Conservation (phyloP, 2,329 filamentous ascomycete genomes). For the Graphilbum ipis-grandicollis region DNA sequence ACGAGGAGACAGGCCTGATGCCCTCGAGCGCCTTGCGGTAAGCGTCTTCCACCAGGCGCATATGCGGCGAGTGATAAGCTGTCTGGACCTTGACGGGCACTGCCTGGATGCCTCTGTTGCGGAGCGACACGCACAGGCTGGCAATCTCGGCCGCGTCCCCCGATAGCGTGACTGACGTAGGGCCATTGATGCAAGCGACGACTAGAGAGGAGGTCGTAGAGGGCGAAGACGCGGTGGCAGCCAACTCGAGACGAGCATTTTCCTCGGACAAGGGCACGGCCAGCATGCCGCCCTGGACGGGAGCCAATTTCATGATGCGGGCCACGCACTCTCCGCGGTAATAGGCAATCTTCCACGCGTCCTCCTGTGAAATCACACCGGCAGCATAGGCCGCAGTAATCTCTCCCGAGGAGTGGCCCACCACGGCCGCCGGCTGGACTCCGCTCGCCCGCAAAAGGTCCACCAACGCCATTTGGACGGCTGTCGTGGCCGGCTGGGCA, state of each 20-base stretch:
- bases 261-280: conserved; percentile 22
- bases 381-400: conserved; percentile 19
- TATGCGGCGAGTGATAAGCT: conserved; percentile 16
- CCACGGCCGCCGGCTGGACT: conserved; percentile 12
- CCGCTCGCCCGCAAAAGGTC: conserved; percentile 14
- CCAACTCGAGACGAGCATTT: conserved; percentile 16
- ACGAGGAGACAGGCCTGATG: not conserved
- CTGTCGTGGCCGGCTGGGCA: conserved; percentile 15
- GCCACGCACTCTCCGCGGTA: conserved; percentile 15
- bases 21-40: conserved; percentile 8
- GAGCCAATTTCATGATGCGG: conserved; percentile 7
- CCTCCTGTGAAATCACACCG: conserved; percentile 11
- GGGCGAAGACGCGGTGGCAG: too few species aligned
- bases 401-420: conserved; percentile 20
- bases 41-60: conserved; percentile 8
- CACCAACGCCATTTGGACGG: conserved; percentile 18
- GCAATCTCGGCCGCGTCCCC: conserved; percentile 9
- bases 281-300: conserved; percentile 25
- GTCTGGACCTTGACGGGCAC: conserved; percentile 10
- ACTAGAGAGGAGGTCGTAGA: too few species aligned
- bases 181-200: conserved; percentile 18
- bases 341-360: conserved; percentile 17
- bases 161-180: conserved; percentile 18
- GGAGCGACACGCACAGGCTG: conserved; percentile 5
- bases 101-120: conserved; percentile 1